Evolutionary conservation across 345 rosid species (phyloP), one percentile per base, ranked within the genome.

Genomic region (Citrus maxima): DNA sequence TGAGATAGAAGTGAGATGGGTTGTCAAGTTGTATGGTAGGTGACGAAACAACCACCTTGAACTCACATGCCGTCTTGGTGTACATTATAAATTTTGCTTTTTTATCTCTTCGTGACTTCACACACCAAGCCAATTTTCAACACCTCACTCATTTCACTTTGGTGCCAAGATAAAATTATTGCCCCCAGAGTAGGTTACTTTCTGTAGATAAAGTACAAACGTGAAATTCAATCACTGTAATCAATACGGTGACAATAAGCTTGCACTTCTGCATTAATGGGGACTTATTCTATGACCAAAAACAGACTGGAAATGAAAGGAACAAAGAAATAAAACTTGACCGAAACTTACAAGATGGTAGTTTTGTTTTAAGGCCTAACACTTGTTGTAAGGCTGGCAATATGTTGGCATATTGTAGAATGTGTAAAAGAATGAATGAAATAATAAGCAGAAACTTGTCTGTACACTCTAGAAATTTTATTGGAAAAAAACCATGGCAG

Each of bases 1-100:
- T 51, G 19, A 71, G 51, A 30, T 10, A 34, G 77, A 73, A 81
- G 80, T 77, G 80, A 82, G 89, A 86, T 85, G 84, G 70, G 87
- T 81, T 85, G 88, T 87, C 89, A 67, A 82, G 86, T 76, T 80
- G 54, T 65, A 82, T 85, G 89, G 85, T 85, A 77, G 87, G 88
- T 88, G 91, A 87, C 88, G 79, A 85, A 84, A 85, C 86, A 88
- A 84, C 87, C 86, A 80, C 88, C 87, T 82, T 79, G 82, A 78
- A 66, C 83, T 85, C 89, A 88, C 88, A 86, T 80, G 87, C 80
- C 84, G 81, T 81, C 85, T 80, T 81, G 74, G 85, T 83, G 62
- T 66, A 64, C 84, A 80, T 60, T 73, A 83, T 74, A 78, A 75
- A 83, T 68, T 19, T 72, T 64, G 59, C 80, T 78, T 76, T 78